Base-by-base conservation (phyloP, 2,329 filamentous ascomycete genomes). In the Alternaria panax region DNA sequence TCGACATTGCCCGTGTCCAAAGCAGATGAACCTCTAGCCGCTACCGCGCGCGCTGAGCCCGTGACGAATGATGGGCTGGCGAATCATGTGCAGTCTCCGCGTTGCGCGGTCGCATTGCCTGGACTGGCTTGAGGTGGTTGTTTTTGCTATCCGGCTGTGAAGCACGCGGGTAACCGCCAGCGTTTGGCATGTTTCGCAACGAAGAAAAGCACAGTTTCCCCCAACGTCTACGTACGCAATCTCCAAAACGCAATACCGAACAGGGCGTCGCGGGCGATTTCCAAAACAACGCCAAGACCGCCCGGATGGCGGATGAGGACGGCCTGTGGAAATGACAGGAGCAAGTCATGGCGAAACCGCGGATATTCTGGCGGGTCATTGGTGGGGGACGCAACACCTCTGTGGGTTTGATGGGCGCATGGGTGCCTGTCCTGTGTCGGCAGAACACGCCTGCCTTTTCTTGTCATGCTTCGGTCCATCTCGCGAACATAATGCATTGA, bases 351-450 rank as follows among this genome's bases (percentile, higher is more conserved):
- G 68, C 71, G 67, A 70, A 69, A 70, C 67, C 69, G 65, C 70
- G 69, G 68, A 66, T 71, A 70, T 72, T 68, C 69, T 64, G 54
- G 60, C 65, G 67, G 62, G 56, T 68, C 62, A 73, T 71, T 73
- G 70, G 65, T 65, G 64, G 60, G 66, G 59, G 45, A 46, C 51
- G 38, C 52, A 63, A 46, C 57, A 63, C 53, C 63, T 51, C 18
- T 45, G 68, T 67, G 66, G 68, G 74, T 76, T 77, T 76, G 74
- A 78, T 76, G 67, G 60, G 64, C 69, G 61, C 75, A 76, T 74
- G 73, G 72, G 67, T 76, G 27, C 55, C 63, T 56, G 54, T 61
- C 51, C 58, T 50, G 57, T 56, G 59, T 72, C 69, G 71, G 72
- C 66, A 70, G 62, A 58, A 72, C 59, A 67, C 68, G 68, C 70